Base-by-base conservation (phyloP, 805 yeast genomes). In the Limtongozyma cylindracea region DNA sequence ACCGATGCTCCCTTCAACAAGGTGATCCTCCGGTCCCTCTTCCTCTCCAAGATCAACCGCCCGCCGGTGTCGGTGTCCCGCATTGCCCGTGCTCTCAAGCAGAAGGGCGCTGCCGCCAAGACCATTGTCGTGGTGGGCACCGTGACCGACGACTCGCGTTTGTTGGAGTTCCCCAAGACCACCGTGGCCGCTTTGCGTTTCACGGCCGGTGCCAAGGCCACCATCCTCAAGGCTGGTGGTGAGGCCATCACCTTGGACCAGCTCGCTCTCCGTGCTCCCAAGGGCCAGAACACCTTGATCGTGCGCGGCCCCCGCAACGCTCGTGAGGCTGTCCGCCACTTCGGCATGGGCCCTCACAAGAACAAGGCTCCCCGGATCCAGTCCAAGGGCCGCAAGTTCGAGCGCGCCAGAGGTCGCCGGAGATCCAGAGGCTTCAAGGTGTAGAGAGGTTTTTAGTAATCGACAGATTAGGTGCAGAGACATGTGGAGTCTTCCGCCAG, bases 321-420 rank as follows among this genome's bases (percentile, higher is more conserved):
- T 58, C 78, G 99, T 69, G 95, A 88, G 67, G 95, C 96, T 47
- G 96, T 78, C 47, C 78, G 95, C 68, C 96, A 88, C 74, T 88
- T 88, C 54, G 99, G 99, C 58, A 53, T 84, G 58, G 99, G 99
- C 65, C 99, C 99, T 51, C 98, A 88, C 91, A 78, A 78, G 71
- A 61, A 67, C 64, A 88, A 88, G 78, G 96, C 96, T 49, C 99
- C 99, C 62, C 80, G 91, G 67, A 71, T 88, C 58, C 47, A 59
- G 49, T 84, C 96, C 34, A 80, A 65, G 57, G 99, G 99, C 58
- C 88, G 96, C 73, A 88, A 88, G 67, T 88, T 88, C 72, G 98
- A 88, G 72, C 80, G 88, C 63, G 99, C 95, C 49, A 88, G 99
- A 77, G 99, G 99, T 72, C 91, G 73, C 61, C 71, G 99, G 67